Percentiles rank a stretch among this genome's conserved stretches.
Evolutionary conservation across 2,329 filamentous ascomycete genomes (phyloP).

Genomic region (Neopestalotiopsis clavispora): DNA sequence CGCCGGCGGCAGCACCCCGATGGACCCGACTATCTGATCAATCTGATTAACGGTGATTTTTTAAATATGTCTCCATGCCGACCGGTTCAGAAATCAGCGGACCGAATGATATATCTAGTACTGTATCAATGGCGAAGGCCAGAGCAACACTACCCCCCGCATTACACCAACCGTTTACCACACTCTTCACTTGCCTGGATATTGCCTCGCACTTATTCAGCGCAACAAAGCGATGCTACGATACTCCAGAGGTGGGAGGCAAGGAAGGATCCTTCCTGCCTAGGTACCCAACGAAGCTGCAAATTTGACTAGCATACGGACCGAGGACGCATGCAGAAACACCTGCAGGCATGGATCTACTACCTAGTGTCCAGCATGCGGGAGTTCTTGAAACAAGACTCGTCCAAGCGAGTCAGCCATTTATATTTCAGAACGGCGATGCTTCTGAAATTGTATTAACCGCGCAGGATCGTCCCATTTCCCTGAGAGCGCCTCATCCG

Average conservation of each 20-base stretch:
- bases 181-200: not conserved
- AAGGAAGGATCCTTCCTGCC: not conserved
- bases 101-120: too few species aligned
- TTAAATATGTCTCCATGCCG: too few species aligned
- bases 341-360: not conserved
- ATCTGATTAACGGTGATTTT: too few species aligned
- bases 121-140: too few species aligned
- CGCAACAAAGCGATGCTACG: not conserved
- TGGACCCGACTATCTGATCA: too few species aligned
- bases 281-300: not conserved
- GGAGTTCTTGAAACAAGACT: not conserved
- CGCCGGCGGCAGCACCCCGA: too few species aligned
- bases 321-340: not conserved
- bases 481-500: not conserved
- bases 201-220: not conserved
- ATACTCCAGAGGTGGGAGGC: not conserved
- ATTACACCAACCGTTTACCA: not conserved
- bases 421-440: conserved; percentile 3
- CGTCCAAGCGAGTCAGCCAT: not conserved
- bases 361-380: not conserved
- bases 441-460: not conserved
- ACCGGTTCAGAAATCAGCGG: too few species aligned
- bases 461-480: not conserved
- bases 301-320: conserved; percentile 3
- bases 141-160: too few species aligned